Evolutionary conservation across 2,329 filamentous ascomycete genomes (phyloP), one percentile per base, ranked within the genome.

Genomic region (Aureobasidium sp.): DNA sequence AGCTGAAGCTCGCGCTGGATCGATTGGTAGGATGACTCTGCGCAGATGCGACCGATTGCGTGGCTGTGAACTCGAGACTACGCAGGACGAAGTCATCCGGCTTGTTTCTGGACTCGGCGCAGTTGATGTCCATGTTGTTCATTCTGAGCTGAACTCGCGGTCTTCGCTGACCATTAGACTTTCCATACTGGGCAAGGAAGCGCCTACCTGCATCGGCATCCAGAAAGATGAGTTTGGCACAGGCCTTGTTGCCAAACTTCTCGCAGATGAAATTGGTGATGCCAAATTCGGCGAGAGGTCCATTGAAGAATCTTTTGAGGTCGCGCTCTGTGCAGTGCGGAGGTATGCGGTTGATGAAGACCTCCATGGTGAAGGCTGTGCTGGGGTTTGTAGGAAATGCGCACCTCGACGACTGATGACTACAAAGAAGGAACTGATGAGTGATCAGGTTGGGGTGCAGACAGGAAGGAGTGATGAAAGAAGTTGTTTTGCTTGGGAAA

Each of bases 141-240:
- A 62, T 54, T 15, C 42, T 61, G 21, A 34, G 11, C 8, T 55
- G 54, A 65, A 36, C 61, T 15, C 45, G 32, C 37, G 66, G 44
- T 16, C 36, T 34, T 34, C 64, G 64, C 16, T 66, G 57, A 52
- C 66, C 30, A 21, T 62, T 41, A 36, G 64, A 34, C 1, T 68
- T 64, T 5, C 74, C 74, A 63, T 74, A 71, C 6, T 53, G 48
- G 7, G 65, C 57, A 5, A 83, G 69, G 65, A 84, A 83, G 2
- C 45, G 65, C n/a, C 73, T 62, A 0, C 72, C 81, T 25, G 78
- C 75, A 1, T 65, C 55, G 1, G 52, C 29, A 59, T 75, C 71
- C 1, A 78, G 73, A 29, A 84, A 74, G 0, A 80, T 81, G 42
- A 84, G 64, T 13, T 71, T 73, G 0, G 77, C 82, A 64, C 73